A percentile compares a stretch with the other conserved stretches of the same genome.
These are phyloP conservation scores for Nannochloris sp. DNA, from an alignment of 139 green algal genomes.

Conservation along the genomic window DNA sequence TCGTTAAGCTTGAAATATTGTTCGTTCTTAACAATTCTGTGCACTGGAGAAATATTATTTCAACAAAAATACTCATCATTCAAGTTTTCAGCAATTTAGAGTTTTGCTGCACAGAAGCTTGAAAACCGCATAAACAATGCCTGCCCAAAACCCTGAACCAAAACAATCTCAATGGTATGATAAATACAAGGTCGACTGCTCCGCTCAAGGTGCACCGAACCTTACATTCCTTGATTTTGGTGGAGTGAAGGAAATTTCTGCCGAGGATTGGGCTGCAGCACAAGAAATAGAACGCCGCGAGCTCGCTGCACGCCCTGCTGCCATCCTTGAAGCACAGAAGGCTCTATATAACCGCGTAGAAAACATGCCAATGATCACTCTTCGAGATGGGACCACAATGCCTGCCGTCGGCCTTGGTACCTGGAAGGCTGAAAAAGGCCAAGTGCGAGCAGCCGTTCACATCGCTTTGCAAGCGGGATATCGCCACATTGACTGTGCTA, in stretches of 20 bases:
- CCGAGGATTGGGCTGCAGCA: neutral
- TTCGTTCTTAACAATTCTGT: too few species aligned
- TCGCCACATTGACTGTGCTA: constrained; percentile 45
- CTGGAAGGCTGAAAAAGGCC: constrained; percentile 38
- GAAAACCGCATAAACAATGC: too few species aligned
- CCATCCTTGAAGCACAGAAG: neutral
- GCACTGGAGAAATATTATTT: too few species aligned
- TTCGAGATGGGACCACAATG: constrained; percentile 22
- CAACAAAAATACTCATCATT: too few species aligned
- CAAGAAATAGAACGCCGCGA: constrained; percentile 5
- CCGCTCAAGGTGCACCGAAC: neutral
- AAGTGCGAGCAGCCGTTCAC: constrained; percentile 29
- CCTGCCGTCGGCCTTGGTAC: constrained; percentile 38
- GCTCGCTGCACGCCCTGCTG: neutral
- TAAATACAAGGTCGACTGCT: neutral
- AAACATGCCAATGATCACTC: constrained; percentile 1
- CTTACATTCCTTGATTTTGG: constrained; percentile 17
- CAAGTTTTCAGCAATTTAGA: too few species aligned
- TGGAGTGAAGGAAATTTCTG: neutral
- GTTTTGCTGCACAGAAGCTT: too few species aligned
- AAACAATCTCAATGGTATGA: constrained; percentile 9
- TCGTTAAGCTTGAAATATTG: too few species aligned
- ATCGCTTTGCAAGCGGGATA: constrained; percentile 34
- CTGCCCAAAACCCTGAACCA: too few species aligned
- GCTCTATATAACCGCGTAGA: neutral